phyloP scores from a whole-genome alignment of 768 basidiomycete species.

The Pulveroboletus sp. region DNA sequence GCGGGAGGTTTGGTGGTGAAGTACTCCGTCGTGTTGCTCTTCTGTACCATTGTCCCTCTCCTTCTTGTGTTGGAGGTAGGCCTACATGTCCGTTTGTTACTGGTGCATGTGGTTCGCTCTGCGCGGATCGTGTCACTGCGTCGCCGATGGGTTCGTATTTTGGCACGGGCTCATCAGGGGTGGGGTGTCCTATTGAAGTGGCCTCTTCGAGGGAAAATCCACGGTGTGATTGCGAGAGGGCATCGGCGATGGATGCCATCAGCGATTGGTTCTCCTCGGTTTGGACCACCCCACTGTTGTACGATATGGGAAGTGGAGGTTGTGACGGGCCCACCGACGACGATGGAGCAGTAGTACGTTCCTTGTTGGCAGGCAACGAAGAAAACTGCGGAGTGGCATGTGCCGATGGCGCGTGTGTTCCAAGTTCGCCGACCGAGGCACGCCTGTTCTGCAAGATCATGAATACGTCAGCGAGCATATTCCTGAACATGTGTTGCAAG shows the following conservation, averaged over 20 bases:
- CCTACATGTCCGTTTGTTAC: slow-evolving; percentile 14
- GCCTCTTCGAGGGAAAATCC: slow-evolving; percentile 25
- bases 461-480: slow-evolving; percentile 11
- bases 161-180: slow-evolving; percentile 35
- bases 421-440: slow-evolving; percentile 28
- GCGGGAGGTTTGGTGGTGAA: slow-evolving; percentile 40
- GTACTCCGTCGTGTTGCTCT: slow-evolving; percentile 29
- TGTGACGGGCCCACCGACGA: slow-evolving; percentile 8
- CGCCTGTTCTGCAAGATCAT: slow-evolving; percentile 14
- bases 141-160: slow-evolving; percentile 32
- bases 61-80: slow-evolving; percentile 10
- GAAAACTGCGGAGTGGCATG: slow-evolving; percentile 44
- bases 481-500: slow-evolving; percentile 10
- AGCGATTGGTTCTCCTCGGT: slow-evolving; percentile 31
- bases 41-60: slow-evolving; percentile 17
- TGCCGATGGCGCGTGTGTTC: slow-evolving; percentile 8
- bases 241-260: slow-evolving; percentile 38
- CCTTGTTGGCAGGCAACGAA: slow-evolving; percentile 56
- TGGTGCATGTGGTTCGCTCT: slow-evolving; percentile 20
- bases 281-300: slow-evolving; percentile 3
- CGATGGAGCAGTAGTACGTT: slow-evolving; percentile 26
- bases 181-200: slow-evolving; percentile 14
- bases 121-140: neutral
- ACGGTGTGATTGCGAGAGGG: slow-evolving; percentile 30
- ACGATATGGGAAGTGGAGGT: slow-evolving; percentile 9